Percentiles rank a stretch among this genome's conserved stretches.
Conservation (phyloP, 345 rosid species). For the Eucalyptus marginata region DNA sequence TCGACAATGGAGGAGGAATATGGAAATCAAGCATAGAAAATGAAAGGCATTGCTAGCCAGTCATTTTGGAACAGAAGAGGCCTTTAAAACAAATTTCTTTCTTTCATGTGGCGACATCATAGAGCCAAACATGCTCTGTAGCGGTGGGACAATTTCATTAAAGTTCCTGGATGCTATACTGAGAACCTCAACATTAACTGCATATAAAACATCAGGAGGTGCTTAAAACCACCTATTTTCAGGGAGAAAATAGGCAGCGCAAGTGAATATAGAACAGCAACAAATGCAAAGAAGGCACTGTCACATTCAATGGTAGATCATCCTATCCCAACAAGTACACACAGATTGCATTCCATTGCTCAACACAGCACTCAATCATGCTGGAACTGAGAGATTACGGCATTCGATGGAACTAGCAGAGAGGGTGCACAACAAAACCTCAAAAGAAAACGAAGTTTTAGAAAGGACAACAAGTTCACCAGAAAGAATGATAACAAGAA, state of each 20-base stretch:
- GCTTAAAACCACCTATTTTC: neutral
- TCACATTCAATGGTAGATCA: neutral
- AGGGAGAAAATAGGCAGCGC: neutral
- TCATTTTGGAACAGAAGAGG: neutral
- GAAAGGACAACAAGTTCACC: neutral
- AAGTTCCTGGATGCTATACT: neutral
- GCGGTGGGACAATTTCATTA: neutral
- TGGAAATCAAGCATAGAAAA: neutral
- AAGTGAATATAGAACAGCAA: neutral
- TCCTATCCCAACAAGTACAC: neutral
- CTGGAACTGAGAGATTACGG: neutral
- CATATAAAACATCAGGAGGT: neutral
- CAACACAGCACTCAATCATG: neutral
- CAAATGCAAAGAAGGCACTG: neutral
- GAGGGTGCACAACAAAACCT: neutral
- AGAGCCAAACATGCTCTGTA: neutral
- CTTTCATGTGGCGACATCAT: neutral
- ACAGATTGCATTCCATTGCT: neutral
- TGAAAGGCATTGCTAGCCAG: neutral
- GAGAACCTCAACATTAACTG: neutral
- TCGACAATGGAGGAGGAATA: neutral
- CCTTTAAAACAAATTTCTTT: neutral
- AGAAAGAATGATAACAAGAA: neutral
- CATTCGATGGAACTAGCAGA: neutral
- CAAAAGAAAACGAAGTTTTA: neutral